These are phyloP conservation scores for Aspergillus sp. DNA, from an alignment of 2,329 filamentous ascomycete species.

Conservation along the genomic window DNA sequence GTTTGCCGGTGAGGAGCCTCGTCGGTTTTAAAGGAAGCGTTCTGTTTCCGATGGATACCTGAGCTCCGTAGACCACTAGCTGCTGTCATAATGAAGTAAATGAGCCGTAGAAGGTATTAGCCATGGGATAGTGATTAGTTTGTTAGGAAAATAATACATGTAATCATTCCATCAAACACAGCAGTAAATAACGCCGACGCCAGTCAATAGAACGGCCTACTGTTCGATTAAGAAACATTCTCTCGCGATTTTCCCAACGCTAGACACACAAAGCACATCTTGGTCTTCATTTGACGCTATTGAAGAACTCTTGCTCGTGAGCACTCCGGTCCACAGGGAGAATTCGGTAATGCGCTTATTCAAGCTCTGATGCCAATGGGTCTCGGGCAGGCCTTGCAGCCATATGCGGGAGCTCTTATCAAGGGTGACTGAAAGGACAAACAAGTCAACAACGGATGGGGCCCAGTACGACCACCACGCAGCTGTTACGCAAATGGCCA, in stretches of 20 bases:
- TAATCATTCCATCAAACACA: background rate
- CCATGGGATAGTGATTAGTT: background rate
- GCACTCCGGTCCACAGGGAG: background rate
- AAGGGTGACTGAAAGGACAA: background rate
- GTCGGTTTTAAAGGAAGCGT: no score
- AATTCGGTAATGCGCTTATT: background rate
- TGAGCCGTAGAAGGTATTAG: conserved; percentile 1
- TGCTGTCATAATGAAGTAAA: conserved; percentile 4
- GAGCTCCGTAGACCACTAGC: background rate
- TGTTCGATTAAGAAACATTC: background rate
- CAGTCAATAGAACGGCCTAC: background rate
- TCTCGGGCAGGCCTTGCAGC: background rate
- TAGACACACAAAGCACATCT: background rate
- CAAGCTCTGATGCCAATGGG: background rate
- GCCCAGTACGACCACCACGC: background rate
- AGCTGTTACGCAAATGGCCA: background rate
- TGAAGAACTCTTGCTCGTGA: background rate
- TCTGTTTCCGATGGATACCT: background rate
- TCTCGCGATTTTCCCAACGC: background rate
- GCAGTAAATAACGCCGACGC: background rate
- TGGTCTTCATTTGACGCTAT: no score
- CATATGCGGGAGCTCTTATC: background rate
- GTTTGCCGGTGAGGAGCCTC: no score
- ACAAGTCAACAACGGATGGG: background rate
- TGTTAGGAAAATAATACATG: no score